Conservation (phyloP, 352 stramenopile species). For the Pythium sukuiense region DNA sequence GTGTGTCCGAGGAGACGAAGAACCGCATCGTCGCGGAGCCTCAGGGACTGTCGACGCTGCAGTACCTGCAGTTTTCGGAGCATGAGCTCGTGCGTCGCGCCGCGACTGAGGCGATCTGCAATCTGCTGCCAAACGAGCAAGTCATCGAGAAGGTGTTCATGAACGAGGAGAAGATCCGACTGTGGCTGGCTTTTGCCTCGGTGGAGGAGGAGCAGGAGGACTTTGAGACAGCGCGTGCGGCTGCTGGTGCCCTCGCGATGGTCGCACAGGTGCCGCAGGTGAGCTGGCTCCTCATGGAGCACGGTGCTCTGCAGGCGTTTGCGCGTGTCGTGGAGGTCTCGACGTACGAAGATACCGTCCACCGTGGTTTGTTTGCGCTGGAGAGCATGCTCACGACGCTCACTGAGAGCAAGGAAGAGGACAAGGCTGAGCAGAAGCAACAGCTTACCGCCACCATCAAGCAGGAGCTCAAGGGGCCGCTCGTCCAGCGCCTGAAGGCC, state of each 20-base stretch:
- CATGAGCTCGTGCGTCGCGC: constrained; percentile 96
- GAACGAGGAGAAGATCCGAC: constrained; percentile 90
- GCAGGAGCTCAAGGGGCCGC: constrained; percentile 22
- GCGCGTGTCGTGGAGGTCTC: constrained; percentile 47
- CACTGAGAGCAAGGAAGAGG: constrained; percentile 12
- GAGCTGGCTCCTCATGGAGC: constrained; percentile 68
- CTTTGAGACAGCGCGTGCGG: constrained; percentile 91
- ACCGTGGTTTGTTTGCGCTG: constrained; percentile 71
- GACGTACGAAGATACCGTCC: constrained; percentile 64
- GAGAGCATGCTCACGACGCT: constrained; percentile 73
- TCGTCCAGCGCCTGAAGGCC: constrained; percentile 43
- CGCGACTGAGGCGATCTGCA: constrained; percentile 96
- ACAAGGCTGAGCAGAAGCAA: constrained; percentile 48
- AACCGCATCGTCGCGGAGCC: constrained; percentile 75
- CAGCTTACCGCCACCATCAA: constrained; percentile 49
- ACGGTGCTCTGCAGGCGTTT: constrained; percentile 65
- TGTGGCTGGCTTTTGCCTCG: constrained; percentile 94
- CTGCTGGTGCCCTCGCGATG: constrained; percentile 93
- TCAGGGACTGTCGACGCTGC: constrained; percentile 70
- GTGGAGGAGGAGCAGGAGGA: constrained; percentile 91
- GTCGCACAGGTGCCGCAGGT: constrained; percentile 80
- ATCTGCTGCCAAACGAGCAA: constrained; percentile 93
- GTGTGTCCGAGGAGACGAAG: constrained; percentile 93
- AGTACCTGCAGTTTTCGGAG: constrained; percentile 96
- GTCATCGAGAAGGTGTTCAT: constrained; percentile 93